phyloP scores from a whole-genome alignment of 768 basidiomycete genomes.

The Pulveroboletus sp. region DNA sequence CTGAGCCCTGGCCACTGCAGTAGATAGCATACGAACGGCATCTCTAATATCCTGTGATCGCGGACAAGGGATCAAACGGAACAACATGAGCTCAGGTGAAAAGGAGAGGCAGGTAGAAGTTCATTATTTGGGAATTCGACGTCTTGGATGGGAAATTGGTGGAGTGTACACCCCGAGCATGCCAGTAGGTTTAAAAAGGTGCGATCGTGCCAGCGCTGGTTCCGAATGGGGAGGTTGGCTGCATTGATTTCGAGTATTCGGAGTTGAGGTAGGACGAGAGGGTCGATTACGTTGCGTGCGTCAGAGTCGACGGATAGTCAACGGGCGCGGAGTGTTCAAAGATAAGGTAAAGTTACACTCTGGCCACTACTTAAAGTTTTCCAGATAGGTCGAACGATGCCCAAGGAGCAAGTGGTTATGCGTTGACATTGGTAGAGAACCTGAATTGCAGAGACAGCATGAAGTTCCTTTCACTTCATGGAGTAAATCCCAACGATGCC shows the following conservation, averaged over 20 bases:
- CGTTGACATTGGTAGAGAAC: slow-evolving; percentile 14
- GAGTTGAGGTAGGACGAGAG: slow-evolving; percentile 16
- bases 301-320: neutral
- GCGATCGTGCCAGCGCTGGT: slow-evolving; percentile 4
- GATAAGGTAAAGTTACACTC: slow-evolving; percentile 5
- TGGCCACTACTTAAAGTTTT: neutral
- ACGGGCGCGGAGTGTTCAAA: slow-evolving; percentile 17
- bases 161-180: slow-evolving; percentile 14
- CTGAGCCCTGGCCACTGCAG: no score
- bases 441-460: slow-evolving; percentile 4
- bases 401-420: slow-evolving; percentile 18
- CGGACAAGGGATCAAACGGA: slow-evolving; percentile 16
- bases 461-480: neutral
- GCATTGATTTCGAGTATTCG: slow-evolving; percentile 18
- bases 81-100: slow-evolving; percentile 7
- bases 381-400: slow-evolving; percentile 7
- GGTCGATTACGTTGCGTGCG: slow-evolving; percentile 4
- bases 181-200: slow-evolving; percentile 15
- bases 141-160: slow-evolving; percentile 10
- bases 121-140: slow-evolving; percentile 16
- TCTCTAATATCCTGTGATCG: slow-evolving; percentile 12
- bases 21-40: slow-evolving; percentile 1
- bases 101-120: slow-evolving; percentile 16
- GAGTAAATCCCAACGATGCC: slow-evolving; percentile 10
- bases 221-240: neutral